These are phyloP conservation scores for Colletotrichum chlorophyti DNA, from an alignment of 2,329 filamentous ascomycete species.

Conservation along the genomic window DNA sequence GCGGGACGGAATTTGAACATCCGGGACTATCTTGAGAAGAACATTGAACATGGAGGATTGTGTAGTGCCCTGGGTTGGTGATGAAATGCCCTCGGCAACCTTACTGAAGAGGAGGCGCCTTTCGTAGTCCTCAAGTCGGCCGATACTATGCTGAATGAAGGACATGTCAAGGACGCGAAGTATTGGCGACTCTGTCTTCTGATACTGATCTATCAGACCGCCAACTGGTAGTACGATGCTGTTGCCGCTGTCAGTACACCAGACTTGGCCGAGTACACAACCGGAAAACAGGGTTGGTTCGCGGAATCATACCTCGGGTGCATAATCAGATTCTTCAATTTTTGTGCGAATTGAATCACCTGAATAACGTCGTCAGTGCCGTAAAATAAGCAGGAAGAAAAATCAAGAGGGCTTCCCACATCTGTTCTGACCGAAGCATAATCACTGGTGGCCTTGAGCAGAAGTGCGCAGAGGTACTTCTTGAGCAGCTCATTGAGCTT, in stretches of 20 bases:
- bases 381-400: not conserved
- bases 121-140: constrained; percentile 60
- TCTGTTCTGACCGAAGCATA: constrained; percentile 72
- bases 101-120: constrained; percentile 76
- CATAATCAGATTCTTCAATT: constrained; percentile 15
- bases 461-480: constrained; percentile 79
- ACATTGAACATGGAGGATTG: constrained; percentile 78
- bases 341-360: constrained; percentile 28
- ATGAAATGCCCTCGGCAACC: constrained; percentile 70
- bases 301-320: constrained; percentile 14
- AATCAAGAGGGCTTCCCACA: not conserved
- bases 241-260: constrained; percentile 19
- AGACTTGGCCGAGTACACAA: not conserved
- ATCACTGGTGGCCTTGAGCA: constrained; percentile 86
- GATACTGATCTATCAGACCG: constrained; percentile 89
- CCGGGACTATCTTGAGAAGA: constrained; percentile 76
- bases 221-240: constrained; percentile 82
- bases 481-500: constrained; percentile 82
- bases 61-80: constrained; percentile 39
- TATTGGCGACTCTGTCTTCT: constrained; percentile 71
- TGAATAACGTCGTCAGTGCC: constrained; percentile 4
- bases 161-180: constrained; percentile 88
- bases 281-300: not conserved
- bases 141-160: constrained; percentile 84
- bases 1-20: constrained; percentile 74